Percentiles rank a stretch among this genome's conserved stretches.
These are phyloP conservation scores for Myotisia sp. DNA, from an alignment of 2,329 filamentous ascomycete species.

Conservation along the genomic window DNA sequence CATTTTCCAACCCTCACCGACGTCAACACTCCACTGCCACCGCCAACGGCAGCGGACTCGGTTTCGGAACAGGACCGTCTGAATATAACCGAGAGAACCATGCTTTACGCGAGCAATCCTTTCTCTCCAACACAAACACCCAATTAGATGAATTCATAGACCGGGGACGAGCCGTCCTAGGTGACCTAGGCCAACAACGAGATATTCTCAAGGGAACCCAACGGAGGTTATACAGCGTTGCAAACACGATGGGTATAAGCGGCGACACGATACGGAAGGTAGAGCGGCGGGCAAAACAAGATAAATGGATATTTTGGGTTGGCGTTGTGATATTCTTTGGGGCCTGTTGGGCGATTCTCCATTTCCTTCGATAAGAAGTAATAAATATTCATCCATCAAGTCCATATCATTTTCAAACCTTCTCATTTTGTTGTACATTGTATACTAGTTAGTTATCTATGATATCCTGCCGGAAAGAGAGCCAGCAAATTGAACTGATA, in stretches of 20 bases:
- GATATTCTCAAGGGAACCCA: constrained; percentile 95
- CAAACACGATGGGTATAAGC: constrained; percentile 82
- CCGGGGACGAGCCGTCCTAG: constrained; percentile 74
- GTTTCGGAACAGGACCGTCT: constrained; percentile 32
- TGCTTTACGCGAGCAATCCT: constrained; percentile 75
- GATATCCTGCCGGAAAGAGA: too few species aligned
- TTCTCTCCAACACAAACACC: constrained; percentile 66
- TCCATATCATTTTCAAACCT: too few species aligned
- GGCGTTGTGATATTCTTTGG: constrained; percentile 74
- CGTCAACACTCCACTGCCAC: constrained; percentile 14
- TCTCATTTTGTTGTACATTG: too few species aligned
- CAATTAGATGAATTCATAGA: constrained; percentile 92
- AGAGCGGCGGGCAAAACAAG: constrained; percentile 76
- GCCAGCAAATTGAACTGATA: too few species aligned
- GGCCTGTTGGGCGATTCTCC: constrained; percentile 84
- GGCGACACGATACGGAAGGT: constrained; percentile 97
- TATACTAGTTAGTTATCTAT: too few species aligned
- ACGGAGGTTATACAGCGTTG: constrained; percentile 76
- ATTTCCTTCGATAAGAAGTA: constrained; percentile 55
- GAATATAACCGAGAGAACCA: constrained; percentile 63
- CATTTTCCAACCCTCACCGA: constrained; percentile 25
- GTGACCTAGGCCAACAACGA: constrained; percentile 74
- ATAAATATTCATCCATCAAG: neutral
- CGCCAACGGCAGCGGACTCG: constrained; percentile 25
- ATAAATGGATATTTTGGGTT: constrained; percentile 94